Conservation (phyloP, 176 grass and related monocot species). For the Carex myosuroides region DNA sequence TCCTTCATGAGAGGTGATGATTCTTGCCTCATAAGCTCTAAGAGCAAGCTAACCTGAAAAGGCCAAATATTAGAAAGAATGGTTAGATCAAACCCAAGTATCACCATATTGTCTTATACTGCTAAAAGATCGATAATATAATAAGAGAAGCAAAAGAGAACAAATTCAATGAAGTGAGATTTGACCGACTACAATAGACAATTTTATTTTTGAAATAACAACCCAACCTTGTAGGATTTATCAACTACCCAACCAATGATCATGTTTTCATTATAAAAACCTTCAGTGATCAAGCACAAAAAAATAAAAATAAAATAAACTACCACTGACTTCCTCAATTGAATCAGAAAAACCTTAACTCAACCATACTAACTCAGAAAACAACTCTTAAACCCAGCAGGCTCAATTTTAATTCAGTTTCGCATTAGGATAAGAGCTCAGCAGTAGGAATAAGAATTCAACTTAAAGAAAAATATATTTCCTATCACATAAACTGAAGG, state of each 20-base stretch:
- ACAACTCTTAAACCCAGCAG: neutral
- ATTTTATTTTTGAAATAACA: neutral
- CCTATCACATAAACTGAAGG: neutral
- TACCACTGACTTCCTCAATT: neutral
- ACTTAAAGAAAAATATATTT: neutral
- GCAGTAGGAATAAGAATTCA: neutral
- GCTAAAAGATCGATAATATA: neutral
- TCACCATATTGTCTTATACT: neutral
- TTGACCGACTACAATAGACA: neutral
- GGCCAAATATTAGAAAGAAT: constrained; percentile 17
- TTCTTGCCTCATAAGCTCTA: constrained; percentile 47
- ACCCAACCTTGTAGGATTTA: neutral
- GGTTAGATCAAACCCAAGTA: neutral
- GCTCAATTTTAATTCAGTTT: neutral
- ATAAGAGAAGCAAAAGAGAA: neutral
- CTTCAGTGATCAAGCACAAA: neutral
- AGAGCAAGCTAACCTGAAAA: constrained; percentile 63
- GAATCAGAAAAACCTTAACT: neutral
- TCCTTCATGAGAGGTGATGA: constrained; percentile 38
- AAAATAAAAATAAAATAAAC: neutral
- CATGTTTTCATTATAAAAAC: neutral
- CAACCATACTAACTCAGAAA: neutral
- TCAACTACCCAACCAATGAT: neutral
- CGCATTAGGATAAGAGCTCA: neutral
- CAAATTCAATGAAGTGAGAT: neutral